These are phyloP conservation scores for Pseudogymnoascus sp. DNA, from an alignment of 2,329 filamentous ascomycete genomes.

Conservation along the genomic window DNA sequence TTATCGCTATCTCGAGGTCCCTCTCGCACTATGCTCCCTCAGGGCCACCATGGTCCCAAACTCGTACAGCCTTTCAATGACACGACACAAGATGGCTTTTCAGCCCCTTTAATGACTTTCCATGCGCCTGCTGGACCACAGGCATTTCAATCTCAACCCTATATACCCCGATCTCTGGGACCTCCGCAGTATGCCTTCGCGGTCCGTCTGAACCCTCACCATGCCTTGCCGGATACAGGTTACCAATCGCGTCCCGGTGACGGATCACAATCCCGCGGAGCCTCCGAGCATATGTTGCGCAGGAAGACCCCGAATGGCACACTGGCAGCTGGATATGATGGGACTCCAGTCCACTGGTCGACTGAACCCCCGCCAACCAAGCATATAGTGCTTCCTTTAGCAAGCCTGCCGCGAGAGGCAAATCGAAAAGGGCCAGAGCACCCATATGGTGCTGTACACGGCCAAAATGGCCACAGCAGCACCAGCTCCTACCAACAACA, in stretches of 20 bases:
- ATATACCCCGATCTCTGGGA: slow-evolving; percentile 21
- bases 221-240: background rate
- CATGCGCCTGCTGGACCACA: slow-evolving; percentile 3
- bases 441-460: background rate
- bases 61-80: slow-evolving; percentile 18
- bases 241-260: slow-evolving; percentile 10
- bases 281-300: slow-evolving; percentile 69
- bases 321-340: slow-evolving; percentile 85
- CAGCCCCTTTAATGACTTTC: slow-evolving; percentile 18
- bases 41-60: slow-evolving; percentile 13
- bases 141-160: slow-evolving; percentile 17
- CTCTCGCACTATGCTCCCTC: slow-evolving; percentile 6
- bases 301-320: slow-evolving; percentile 95
- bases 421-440: background rate
- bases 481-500: background rate
- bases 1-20: slow-evolving; percentile 38
- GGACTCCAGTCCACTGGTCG: slow-evolving; percentile 64
- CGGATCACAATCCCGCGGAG: slow-evolving; percentile 20
- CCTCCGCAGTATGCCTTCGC: slow-evolving; percentile 23
- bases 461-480: background rate
- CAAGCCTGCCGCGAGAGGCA: slow-evolving; percentile 18
- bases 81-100: slow-evolving; percentile 21
- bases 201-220: slow-evolving; percentile 17
- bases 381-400: slow-evolving; percentile 67
- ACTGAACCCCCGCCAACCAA: slow-evolving; percentile 72